Evolutionary conservation across 176 grass and related monocot species (phyloP).

Genomic region (Metroxylon sagu): DNA sequence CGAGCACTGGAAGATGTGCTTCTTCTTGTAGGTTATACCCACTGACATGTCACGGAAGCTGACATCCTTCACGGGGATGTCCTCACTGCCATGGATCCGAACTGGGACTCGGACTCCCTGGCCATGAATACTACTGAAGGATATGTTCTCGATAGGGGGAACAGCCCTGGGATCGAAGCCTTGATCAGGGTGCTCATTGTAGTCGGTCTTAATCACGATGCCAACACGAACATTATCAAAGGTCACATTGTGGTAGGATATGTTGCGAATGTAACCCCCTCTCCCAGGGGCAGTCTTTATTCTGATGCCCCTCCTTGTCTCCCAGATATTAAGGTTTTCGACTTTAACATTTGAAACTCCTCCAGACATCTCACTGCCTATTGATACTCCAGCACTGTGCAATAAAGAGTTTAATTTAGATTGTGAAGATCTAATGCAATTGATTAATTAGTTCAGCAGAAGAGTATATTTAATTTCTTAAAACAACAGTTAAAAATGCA

Average conservation of each 20-base stretch:
- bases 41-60: conserved; percentile 67
- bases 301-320: conserved; percentile 6
- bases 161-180: conserved; percentile 47
- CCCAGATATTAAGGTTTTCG: conserved; percentile 9
- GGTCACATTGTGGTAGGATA: conserved; percentile 6
- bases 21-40: conserved; percentile 93
- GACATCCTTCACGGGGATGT: conserved; percentile 60
- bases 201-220: conserved; percentile 13
- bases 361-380: conserved; percentile 20
- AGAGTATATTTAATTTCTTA: too few relatives aligned
- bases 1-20: conserved; percentile 88
- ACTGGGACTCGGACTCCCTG: conserved; percentile 80
- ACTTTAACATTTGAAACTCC: conserved; percentile 12
- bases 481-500: too few relatives aligned
- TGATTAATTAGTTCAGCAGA: too few relatives aligned
- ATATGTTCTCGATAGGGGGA: conserved; percentile 50
- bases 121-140: conserved; percentile 62
- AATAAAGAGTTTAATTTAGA: background rate
- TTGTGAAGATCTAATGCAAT: too few relatives aligned
- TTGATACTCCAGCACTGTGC: conserved; percentile 47
- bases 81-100: conserved; percentile 67
- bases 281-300: conserved; percentile 14
- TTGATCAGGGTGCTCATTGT: conserved; percentile 69
- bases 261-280: conserved; percentile 8
- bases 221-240: conserved; percentile 9